Evolutionary conservation across 2,329 filamentous ascomycete species (phyloP).

Genomic region (Periconia digitata): DNA sequence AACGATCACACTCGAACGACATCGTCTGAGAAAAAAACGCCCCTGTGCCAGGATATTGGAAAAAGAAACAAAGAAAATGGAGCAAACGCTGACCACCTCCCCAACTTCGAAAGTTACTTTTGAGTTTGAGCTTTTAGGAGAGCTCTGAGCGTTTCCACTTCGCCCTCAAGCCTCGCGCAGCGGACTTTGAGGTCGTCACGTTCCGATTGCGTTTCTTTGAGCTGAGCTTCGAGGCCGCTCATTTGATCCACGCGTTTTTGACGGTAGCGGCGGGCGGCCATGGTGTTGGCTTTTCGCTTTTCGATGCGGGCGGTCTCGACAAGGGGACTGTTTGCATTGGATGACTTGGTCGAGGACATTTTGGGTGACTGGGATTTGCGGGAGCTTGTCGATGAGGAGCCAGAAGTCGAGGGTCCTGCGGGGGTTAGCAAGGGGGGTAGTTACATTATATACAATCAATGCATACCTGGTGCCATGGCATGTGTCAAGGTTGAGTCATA

Average conservation of each 20-base stretch:
- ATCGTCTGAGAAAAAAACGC: conserved; percentile 35
- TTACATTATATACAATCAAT: not conserved
- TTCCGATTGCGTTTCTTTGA: conserved; percentile 62
- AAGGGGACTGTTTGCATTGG: conserved; percentile 23
- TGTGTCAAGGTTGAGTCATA: conserved; percentile 21
- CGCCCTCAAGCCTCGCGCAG: conserved; percentile 66
- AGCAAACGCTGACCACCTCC: conserved; percentile 10
- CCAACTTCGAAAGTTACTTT: conserved; percentile 22
- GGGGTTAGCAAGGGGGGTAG: conserved; percentile 11
- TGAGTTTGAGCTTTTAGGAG: conserved; percentile 47
- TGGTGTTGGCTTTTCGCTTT: conserved; percentile 69
- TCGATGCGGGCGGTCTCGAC: conserved; percentile 32
- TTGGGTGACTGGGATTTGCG: conserved; percentile 31
- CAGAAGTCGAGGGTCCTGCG: conserved; percentile 27
- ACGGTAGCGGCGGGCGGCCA: conserved; percentile 71
- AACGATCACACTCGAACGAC: conserved; percentile 30
- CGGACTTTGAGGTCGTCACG: conserved; percentile 64
- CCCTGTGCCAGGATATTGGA: conserved; percentile 1
- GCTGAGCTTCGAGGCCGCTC: conserved; percentile 60
- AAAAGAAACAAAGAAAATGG: conserved; percentile 4
- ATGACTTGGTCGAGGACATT: conserved; percentile 19
- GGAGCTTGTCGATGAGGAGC: conserved; percentile 29
- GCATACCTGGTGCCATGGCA: conserved; percentile 32
- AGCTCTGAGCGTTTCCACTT: conserved; percentile 62
- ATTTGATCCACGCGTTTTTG: conserved; percentile 71